Percentiles rank a stretch among this genome's conserved stretches.
Evolutionary conservation across 148 eudicot species (phyloP).

Genomic region (Nyssa sinensis): DNA sequence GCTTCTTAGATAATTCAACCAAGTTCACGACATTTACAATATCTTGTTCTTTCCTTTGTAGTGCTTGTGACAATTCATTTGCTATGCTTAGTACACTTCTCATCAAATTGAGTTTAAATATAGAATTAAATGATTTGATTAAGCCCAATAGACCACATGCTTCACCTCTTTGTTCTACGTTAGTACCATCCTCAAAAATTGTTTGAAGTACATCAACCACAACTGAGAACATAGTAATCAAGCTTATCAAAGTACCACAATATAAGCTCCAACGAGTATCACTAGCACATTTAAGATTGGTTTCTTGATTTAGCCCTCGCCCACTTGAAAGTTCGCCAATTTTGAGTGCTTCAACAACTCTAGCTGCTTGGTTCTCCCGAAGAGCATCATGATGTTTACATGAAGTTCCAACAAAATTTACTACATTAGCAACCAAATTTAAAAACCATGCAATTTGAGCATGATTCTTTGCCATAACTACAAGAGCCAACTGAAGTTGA

Average conservation of each 20-base stretch:
- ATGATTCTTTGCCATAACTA: slow-evolving; percentile 6
- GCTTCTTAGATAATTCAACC: no score
- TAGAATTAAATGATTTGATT: not conserved
- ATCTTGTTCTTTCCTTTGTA: no score
- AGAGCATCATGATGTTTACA: no score
- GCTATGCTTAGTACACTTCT: not conserved
- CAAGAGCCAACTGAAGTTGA: slow-evolving; percentile 16
- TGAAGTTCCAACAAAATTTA: slow-evolving; percentile 14
- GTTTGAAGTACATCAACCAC: slow-evolving; percentile 20
- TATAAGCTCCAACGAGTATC: slow-evolving; percentile 33
- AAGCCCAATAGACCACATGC: no score
- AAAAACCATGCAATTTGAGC: not conserved
- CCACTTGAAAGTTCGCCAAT: slow-evolving; percentile 18
- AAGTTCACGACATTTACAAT: no score
- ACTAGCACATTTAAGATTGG: not conserved
- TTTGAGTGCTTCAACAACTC: slow-evolving; percentile 1
- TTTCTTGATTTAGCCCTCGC: slow-evolving; percentile 15
- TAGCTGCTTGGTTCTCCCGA: no score
- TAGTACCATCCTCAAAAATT: slow-evolving; percentile 1
- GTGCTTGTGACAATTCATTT: not conserved
- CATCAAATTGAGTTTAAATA: not conserved
- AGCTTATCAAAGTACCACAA: slow-evolving; percentile 9
- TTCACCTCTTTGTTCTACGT: slow-evolving; percentile 1
- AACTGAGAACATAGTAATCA: slow-evolving; percentile 8
- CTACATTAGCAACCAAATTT: not conserved